Percentiles rank a stretch among this genome's conserved stretches.
These are phyloP conservation scores for Trichoderma erinaceum DNA, from an alignment of 495 filamentous ascomycete genomes.

Conservation along the genomic window DNA sequence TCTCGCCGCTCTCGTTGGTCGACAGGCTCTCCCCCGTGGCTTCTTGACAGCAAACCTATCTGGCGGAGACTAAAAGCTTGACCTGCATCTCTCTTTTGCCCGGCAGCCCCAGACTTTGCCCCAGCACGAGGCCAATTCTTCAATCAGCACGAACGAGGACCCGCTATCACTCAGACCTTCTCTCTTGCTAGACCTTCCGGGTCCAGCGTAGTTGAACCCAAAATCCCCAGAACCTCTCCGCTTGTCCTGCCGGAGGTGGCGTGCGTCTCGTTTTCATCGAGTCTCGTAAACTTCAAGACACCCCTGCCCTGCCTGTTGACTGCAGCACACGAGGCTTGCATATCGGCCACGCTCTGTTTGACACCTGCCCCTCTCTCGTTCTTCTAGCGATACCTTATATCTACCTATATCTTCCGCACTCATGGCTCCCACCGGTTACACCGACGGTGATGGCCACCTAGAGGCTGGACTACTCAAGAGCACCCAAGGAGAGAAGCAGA, in stretches of 20 bases:
- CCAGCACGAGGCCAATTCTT: not conserved
- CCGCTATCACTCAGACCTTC: not conserved
- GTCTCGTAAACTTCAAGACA: conserved; percentile 11
- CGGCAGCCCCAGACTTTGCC: not conserved
- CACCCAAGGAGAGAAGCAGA: conserved; percentile 5
- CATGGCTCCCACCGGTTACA: conserved; percentile 5
- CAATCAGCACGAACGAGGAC: not conserved
- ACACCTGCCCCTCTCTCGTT: not conserved
- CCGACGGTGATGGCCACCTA: conserved; percentile 7
- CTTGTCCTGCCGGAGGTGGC: not conserved
- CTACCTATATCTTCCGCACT: not conserved
- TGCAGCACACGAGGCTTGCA: conserved; percentile 2
- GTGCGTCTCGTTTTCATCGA: conserved; percentile 1
- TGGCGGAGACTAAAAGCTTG: not conserved
- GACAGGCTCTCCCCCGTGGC: not conserved
- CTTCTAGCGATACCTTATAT: not conserved
- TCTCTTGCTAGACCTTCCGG: conserved; percentile 4
- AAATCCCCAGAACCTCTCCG: conserved; percentile 6
- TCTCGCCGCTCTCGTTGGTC: not conserved
- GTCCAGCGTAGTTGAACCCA: conserved; percentile 5
- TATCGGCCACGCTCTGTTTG: not conserved
- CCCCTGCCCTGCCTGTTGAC: conserved; percentile 7
- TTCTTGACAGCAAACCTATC: not conserved
- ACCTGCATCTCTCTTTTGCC: not conserved
- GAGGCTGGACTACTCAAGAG: conserved; percentile 9